Base-by-base conservation (phyloP, 768 basidiomycete genomes). In the Boletus tylopilopsis region DNA sequence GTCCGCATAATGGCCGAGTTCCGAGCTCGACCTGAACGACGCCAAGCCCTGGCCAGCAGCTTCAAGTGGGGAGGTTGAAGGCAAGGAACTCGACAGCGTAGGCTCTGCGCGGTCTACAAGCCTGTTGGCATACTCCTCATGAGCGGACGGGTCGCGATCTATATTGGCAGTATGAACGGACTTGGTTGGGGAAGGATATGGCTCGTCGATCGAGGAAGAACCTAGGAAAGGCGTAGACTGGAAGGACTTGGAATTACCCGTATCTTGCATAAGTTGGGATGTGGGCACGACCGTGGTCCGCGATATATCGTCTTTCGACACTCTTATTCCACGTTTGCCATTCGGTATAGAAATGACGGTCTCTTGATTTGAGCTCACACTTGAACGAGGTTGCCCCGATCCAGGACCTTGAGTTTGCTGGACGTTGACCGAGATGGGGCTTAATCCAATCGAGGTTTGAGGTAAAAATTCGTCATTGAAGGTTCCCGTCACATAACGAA, bases 401-500 rank as follows among this genome's bases (percentile, higher is more conserved):
- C 62, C 64, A 29, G 59, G 47, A 33, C 56, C 49, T 47, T 61
- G 67, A 40, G 21, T 53, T 56, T 44, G 68, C 54, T 54, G 56
- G 46, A 53, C 63, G 24, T 51, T 59, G 58, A 62, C 51, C 9
- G 46, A 54, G 38, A 62, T 57, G 16, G 64, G 59, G 33, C 56
- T 61, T n/a, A 58, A 61, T 39, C 71, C 69, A 49, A 73, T 69
- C 1, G 64, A 30, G 29, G 4, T 13, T 13, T 30, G 62, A 29
- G 78, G 65, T 47, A 76, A 64, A 8, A 80, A 70, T 39, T 89
- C 86, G 37, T 90, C 87, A 68, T 79, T 85, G 71, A 90, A 90
- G n/a, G 72, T 69, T 29, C 90, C 90, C 8, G 82, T 79, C 51
- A 90, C 89, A 67, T 94, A 93, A 37, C 87, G 80, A 47, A 96